Percentiles rank a stretch among this genome's conserved stretches.
Conservation (phyloP, 2,329 filamentous ascomycete species). For the Alternaria viburni region DNA sequence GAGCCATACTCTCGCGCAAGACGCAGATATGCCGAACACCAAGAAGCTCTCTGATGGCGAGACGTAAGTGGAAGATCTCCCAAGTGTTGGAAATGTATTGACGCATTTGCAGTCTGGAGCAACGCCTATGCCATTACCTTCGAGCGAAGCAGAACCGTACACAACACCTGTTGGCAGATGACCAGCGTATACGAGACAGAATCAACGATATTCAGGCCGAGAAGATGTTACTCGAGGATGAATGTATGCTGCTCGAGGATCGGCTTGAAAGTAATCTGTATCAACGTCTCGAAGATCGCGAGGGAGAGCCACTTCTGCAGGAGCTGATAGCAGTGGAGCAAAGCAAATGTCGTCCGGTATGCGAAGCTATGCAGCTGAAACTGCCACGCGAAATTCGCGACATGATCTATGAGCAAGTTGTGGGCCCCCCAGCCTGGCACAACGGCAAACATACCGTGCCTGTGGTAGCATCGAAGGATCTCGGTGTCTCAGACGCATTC, state of each 20-base stretch:
- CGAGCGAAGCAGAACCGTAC: background rate
- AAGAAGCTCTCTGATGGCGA: rapidly evolving
- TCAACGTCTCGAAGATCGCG: background rate
- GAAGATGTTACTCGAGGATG: background rate
- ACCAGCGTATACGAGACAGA: background rate
- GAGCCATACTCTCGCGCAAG: background rate
- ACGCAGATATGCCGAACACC: background rate
- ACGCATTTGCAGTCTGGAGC: background rate
- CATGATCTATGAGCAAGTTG: background rate
- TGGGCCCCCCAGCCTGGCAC: background rate
- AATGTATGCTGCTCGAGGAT: background rate
- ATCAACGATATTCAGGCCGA: background rate
- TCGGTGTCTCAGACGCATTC: background rate
- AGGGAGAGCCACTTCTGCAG: background rate
- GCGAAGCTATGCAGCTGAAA: background rate
- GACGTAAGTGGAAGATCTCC: background rate
- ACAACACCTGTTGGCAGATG: background rate
- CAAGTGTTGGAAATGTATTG: background rate
- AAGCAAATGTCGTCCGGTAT: background rate
- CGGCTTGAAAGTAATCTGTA: background rate
- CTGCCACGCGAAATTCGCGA: background rate
- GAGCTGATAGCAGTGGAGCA: background rate
- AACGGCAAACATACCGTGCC: background rate
- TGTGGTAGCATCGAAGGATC: background rate
- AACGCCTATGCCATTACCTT: background rate